Percentiles rank a stretch among this genome's conserved stretches.
Evolutionary conservation across 495 filamentous ascomycete species (phyloP).

Genomic region (Penicillium desertorum): DNA sequence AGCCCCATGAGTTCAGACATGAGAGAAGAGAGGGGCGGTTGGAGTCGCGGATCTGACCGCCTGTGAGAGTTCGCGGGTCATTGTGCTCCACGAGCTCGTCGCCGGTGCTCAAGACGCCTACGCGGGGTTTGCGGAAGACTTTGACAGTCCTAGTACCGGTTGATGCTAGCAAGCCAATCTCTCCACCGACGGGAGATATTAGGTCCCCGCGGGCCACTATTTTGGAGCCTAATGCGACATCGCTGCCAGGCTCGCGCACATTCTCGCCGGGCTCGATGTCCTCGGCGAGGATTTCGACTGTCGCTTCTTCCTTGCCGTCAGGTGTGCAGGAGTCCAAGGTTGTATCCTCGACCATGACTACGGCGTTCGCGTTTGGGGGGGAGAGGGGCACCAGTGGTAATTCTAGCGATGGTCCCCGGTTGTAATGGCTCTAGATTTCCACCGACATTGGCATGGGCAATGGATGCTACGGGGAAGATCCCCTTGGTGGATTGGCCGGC

Average conservation of each 20-base stretch:
- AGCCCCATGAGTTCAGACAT: constrained; percentile 72
- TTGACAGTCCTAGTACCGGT: constrained; percentile 74
- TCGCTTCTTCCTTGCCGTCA: constrained; percentile 79
- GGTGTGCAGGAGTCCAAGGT: constrained; percentile 67
- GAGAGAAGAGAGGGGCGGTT: constrained; percentile 85
- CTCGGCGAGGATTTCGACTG: constrained; percentile 78
- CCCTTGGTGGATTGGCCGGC: constrained; percentile 64
- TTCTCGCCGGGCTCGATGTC: constrained; percentile 80
- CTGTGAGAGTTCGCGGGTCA: constrained; percentile 56
- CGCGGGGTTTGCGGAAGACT: constrained; percentile 71
- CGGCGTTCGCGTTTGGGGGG: constrained; percentile 82
- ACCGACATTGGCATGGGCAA: constrained; percentile 79
- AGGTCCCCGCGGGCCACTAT: constrained; percentile 75
- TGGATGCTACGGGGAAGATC: constrained; percentile 78
- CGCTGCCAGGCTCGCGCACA: constrained; percentile 86
- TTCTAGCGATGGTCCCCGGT: constrained; percentile 76
- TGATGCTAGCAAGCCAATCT: constrained; percentile 84
- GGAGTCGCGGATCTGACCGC: constrained; percentile 89
- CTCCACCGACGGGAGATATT: constrained; percentile 81
- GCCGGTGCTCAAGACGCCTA: constrained; percentile 91
- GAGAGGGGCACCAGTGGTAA: constrained; percentile 91
- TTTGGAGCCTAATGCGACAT: constrained; percentile 64
- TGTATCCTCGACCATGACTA: constrained; percentile 98
- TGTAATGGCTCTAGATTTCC: constrained; percentile 57
- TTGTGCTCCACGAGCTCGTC: constrained; percentile 88